phyloP scores from a whole-genome alignment of 2,329 filamentous ascomycete genomes.

The Curvularia eragrostidis region DNA sequence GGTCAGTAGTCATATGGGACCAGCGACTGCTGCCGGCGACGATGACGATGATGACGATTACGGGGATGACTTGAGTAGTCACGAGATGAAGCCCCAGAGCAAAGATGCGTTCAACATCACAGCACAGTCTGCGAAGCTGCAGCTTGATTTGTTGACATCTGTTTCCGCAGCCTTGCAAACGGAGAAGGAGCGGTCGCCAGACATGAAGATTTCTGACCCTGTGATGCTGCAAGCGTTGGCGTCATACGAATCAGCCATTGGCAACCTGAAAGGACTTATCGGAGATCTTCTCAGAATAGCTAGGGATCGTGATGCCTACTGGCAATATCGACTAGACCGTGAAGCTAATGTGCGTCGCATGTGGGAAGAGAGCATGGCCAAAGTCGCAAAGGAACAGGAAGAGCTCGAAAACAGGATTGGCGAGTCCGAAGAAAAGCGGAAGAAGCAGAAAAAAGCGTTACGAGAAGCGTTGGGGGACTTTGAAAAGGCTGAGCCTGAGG shows the following conservation, averaged over 20 bases:
- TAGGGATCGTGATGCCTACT: conserved; percentile 91
- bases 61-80: conserved; percentile 79
- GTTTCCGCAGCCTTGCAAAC: conserved; percentile 82
- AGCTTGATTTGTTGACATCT: conserved; percentile 86
- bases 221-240: conserved; percentile 77
- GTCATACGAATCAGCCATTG: conserved; percentile 89
- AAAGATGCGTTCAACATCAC: conserved; percentile 98
- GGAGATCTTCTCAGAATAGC: conserved; percentile 90
- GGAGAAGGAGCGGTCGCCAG: conserved; percentile 73
- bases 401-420: conserved; percentile 85
- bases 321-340: conserved; percentile 92
- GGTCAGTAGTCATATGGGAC: conserved; percentile 59
- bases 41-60: conserved; percentile 73
- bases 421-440: conserved; percentile 88
- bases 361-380: conserved; percentile 98
- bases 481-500: conserved; percentile 30
- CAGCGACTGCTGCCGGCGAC: conserved; percentile 64
- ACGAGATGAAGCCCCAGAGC: conserved; percentile 72
- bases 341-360: conserved; percentile 91
- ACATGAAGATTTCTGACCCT: conserved; percentile 75
- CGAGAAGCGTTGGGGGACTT: conserved; percentile 78
- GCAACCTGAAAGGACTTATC: conserved; percentile 82
- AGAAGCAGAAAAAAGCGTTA: conserved; percentile 85
- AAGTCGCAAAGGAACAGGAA: conserved; percentile 94
- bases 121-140: conserved; percentile 89